These are phyloP conservation scores for Phytophthora chlamydospora DNA, from an alignment of 352 stramenopile species.

Conservation along the genomic window DNA sequence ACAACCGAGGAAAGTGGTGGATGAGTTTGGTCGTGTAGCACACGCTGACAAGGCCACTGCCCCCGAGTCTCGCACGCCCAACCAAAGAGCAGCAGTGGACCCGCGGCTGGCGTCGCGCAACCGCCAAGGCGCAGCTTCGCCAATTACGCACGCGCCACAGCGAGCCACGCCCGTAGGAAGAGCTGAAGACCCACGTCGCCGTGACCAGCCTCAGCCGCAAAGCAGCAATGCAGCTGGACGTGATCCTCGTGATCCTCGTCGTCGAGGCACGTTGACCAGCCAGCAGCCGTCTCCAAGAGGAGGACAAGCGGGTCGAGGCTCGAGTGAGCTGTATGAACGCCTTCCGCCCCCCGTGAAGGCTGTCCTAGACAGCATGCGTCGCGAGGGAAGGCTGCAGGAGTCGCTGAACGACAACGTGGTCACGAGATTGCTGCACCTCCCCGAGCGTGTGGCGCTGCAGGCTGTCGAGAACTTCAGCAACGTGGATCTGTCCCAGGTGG, in stretches of 20 bases:
- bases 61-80: slow-evolving; percentile 9
- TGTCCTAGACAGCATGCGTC: slow-evolving; percentile 62
- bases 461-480: slow-evolving; percentile 84
- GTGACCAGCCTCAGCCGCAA: slow-evolving; percentile 25
- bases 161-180: slow-evolving; percentile 7
- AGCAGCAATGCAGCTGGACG: slow-evolving; percentile 28
- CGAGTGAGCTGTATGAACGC: slow-evolving; percentile 67
- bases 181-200: slow-evolving; percentile 45
- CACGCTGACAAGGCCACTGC: slow-evolving; percentile 19
- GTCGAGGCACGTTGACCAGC: slow-evolving; percentile 29
- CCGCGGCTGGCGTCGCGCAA: slow-evolving; percentile 30
- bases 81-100: slow-evolving; percentile 23
- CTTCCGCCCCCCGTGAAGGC: slow-evolving; percentile 51
- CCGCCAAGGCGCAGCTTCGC: slow-evolving; percentile 15
- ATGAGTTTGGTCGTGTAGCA: slow-evolving; percentile 66
- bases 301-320: neutral
- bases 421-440: slow-evolving; percentile 68
- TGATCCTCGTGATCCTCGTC: slow-evolving; percentile 52
- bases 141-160: slow-evolving; percentile 13
- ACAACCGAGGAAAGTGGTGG: slow-evolving; percentile 32
- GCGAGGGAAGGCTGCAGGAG: slow-evolving; percentile 58
- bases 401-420: slow-evolving; percentile 81
- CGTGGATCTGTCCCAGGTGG: slow-evolving; percentile 72
- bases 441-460: slow-evolving; percentile 62
- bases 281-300: slow-evolving; percentile 21